A percentile compares a stretch with the other conserved stretches of the same genome.
phyloP scores from a whole-genome alignment of 2,329 filamentous ascomycete species.

The Colletotrichum sidae region DNA sequence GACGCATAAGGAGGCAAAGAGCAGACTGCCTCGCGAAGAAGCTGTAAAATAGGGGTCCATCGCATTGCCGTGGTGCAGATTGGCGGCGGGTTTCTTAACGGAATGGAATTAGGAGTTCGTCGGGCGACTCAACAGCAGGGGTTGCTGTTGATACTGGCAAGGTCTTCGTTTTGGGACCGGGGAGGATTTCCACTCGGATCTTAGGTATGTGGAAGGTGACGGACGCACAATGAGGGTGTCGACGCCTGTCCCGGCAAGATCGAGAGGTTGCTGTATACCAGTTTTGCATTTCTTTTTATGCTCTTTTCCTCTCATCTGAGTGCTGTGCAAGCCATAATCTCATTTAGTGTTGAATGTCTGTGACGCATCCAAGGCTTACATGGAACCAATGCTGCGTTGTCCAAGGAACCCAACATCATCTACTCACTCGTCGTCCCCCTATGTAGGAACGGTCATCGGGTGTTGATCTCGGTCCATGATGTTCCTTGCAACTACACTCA shows the following conservation, averaged over 20 bases:
- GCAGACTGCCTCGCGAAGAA: constrained; percentile 11
- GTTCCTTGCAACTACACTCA: too few relatives aligned
- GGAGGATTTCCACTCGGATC: constrained; percentile 12
- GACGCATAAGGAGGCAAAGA: constrained; percentile 27
- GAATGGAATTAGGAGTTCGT: constrained; percentile 18
- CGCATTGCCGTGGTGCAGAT: constrained; percentile 17
- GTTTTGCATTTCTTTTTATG: constrained; percentile 1
- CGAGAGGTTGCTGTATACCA: constrained; percentile 30
- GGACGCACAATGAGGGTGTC: constrained; percentile 9
- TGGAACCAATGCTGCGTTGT: too few relatives aligned
- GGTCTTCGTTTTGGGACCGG: constrained; percentile 9
- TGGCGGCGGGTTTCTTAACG: constrained; percentile 5
- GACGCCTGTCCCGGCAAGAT: constrained; percentile 4
- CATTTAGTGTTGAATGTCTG: too few relatives aligned
- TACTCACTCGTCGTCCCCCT: too few relatives aligned
- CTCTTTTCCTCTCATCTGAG: background rate
- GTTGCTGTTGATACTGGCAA: background rate
- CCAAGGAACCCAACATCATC: too few relatives aligned
- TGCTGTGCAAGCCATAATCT: background rate
- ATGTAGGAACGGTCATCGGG: too few relatives aligned
- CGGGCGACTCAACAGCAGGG: constrained; percentile 12
- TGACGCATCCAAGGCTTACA: too few relatives aligned
- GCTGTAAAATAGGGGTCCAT: constrained; percentile 1
- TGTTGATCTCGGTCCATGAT: too few relatives aligned
- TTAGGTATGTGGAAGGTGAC: background rate